phyloP scores from a whole-genome alignment of 169 alveolate genomes.

The Plasmodium chabaudi region DNA sequence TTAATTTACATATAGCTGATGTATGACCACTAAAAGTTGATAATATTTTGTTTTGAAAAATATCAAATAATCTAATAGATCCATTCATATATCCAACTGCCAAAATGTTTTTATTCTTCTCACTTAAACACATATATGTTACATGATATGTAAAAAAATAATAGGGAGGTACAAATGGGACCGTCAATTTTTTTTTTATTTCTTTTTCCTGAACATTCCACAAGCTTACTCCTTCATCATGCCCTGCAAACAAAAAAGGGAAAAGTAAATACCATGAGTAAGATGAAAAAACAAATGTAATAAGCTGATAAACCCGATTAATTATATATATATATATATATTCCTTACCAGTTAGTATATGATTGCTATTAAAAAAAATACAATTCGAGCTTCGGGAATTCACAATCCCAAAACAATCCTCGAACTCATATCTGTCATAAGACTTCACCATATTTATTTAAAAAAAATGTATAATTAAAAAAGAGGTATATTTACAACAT shows the following conservation, averaged over 20 bases:
- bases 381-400: conserved; percentile 83
- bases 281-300: conserved; percentile 9
- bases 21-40: conserved; percentile 86
- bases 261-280: not conserved
- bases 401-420: conserved; percentile 86
- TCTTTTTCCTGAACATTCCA: conserved; percentile 71
- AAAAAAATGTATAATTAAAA: not conserved
- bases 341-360: conserved; percentile 76
- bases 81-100: conserved; percentile 91
- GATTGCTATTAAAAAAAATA: conserved; percentile 53
- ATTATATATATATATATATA: too few relatives aligned
- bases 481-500: not conserved
- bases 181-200: conserved; percentile 67
- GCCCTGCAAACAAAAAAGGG: conserved; percentile 33
- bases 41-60: conserved; percentile 53
- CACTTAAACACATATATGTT: conserved; percentile 78
- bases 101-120: conserved; percentile 75
- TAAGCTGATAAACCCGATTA: not conserved
- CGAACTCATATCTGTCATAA: conserved; percentile 89
- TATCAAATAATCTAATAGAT: conserved; percentile 84
- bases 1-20: conserved; percentile 78
- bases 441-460: conserved; percentile 90
- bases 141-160: conserved; percentile 80
- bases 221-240: conserved; percentile 74
- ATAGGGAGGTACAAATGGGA: conserved; percentile 79